Base-by-base conservation (phyloP, 495 filamentous ascomycete species). In the Hyphodiscus hymeniophilus region DNA sequence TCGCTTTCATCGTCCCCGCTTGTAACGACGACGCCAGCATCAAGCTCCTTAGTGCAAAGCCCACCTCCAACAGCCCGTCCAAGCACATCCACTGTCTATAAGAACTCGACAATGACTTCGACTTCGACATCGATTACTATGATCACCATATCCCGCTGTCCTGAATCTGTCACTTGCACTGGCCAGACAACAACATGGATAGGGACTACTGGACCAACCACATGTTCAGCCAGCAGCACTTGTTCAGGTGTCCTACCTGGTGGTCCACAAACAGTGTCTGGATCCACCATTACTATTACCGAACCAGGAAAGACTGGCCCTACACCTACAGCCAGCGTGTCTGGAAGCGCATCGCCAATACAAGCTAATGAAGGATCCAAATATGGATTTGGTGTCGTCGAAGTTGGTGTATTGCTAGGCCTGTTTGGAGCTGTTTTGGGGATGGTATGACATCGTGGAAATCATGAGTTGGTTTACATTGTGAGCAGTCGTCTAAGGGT, bases 111-210 rank as follows among this genome's bases (percentile, higher is more conserved):
- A 6, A 34, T 40, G 21, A 48, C 48, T 6, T 24, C 18, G 13
- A 51, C 49, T n/a, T 21, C 31, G 21, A 48, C 48, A 3, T 24
- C 18, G 13, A 51, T 42, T n/a, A 21, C 26, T 2, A 42, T 47
- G n/a, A 35, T 15, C 21, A 52, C 50, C 2, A 26, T 52, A 3
- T 42, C 24, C 10, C 36, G 26, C 10, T 52, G 50, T 16, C 50
- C 50, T 3, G 38, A 30, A 8, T 21, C 28, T 4, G 31, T 26
- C 10, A 52, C 50, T 16, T 52, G 50, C 21, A 26, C 43, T 8
- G 50, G 50, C 7, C 50, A 52, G 26, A 52, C 44, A 7, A 52
- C 43, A 22, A 47, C 43, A 2, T 52, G 42, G 42, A 47, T 28
- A 2, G 42, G 43, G 15, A 26, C 17, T 21, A 5, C 16, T 13